phyloP scores from a whole-genome alignment of 2,329 filamentous ascomycete species.

The Coleophoma cylindrospora region DNA sequence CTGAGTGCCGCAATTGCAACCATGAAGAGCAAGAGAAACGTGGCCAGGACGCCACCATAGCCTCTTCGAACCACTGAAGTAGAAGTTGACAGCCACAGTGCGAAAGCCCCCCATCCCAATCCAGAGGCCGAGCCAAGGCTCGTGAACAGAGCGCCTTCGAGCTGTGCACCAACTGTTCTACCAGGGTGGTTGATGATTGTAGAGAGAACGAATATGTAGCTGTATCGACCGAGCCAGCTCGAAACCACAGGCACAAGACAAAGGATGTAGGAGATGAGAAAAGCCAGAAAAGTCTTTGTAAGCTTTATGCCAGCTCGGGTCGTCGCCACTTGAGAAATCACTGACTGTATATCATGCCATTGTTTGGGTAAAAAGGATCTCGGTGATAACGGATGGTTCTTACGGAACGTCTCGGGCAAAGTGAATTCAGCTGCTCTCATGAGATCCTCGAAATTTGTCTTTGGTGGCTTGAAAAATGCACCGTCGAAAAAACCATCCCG shows the following conservation, averaged over 20 bases:
- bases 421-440: constrained; percentile 36
- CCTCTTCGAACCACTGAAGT: constrained; percentile 38
- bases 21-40: constrained; percentile 50
- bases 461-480: constrained; percentile 34
- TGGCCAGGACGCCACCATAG: constrained; percentile 49
- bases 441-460: constrained; percentile 32
- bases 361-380: constrained; percentile 42
- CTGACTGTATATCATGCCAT: constrained; percentile 36
- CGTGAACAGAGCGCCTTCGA: constrained; percentile 49
- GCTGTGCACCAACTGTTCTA: constrained; percentile 48
- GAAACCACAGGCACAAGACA: constrained; percentile 45
- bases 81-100: constrained; percentile 47
- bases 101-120: constrained; percentile 49
- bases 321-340: constrained; percentile 35
- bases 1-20: constrained; percentile 45
- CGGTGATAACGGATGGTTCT: constrained; percentile 40
- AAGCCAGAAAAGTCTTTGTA: constrained; percentile 48
- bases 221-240: constrained; percentile 47
- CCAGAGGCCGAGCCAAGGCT: constrained; percentile 48
- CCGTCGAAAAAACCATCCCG: constrained; percentile 39
- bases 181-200: constrained; percentile 54
- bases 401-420: constrained; percentile 40
- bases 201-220: constrained; percentile 51
- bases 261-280: constrained; percentile 49
- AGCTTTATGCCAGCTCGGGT: constrained; percentile 47